Conservation (phyloP, 306 rosid genomes). For the Ceratonia siliqua region DNA sequence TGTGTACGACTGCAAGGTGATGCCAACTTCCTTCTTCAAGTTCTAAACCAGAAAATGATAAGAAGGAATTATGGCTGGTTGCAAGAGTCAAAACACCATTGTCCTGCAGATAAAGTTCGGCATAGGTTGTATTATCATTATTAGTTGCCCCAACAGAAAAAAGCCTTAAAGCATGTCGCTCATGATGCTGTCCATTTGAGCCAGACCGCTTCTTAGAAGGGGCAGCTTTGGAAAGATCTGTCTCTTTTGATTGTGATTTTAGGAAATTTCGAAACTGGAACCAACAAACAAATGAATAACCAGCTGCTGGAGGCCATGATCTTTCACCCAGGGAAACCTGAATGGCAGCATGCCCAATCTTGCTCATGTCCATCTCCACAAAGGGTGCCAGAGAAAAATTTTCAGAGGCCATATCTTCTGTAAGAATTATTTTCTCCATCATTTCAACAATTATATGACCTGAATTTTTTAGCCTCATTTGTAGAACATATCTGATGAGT, state of each 20-base stretch:
- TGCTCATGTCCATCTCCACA: slow-evolving; percentile 95
- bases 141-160: slow-evolving; percentile 92
- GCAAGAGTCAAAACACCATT: slow-evolving; percentile 96
- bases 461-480: slow-evolving; percentile 77
- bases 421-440: slow-evolving; percentile 86
- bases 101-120: slow-evolving; percentile 93
- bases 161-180: slow-evolving; percentile 61
- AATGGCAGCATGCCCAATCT: slow-evolving; percentile 90
- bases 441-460: slow-evolving; percentile 79
- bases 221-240: slow-evolving; percentile 62
- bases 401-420: slow-evolving; percentile 80
- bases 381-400: slow-evolving; percentile 87
- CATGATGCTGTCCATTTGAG: slow-evolving; percentile 56
- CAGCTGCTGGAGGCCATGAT: slow-evolving; percentile 99
- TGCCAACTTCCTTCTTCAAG: slow-evolving; percentile 99
- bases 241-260: slow-evolving; percentile 71
- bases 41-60: slow-evolving; percentile 91
- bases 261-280: slow-evolving; percentile 85
- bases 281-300: slow-evolving; percentile 99
- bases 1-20: slow-evolving; percentile 97
- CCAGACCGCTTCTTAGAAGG: slow-evolving; percentile 62
- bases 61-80: slow-evolving; percentile 79
- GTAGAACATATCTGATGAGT: slow-evolving; percentile 76
- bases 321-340: slow-evolving; percentile 99
- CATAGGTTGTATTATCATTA: slow-evolving; percentile 71